phyloP scores from a whole-genome alignment of 2,329 filamentous ascomycete genomes.

The Paracamarosporium sp. region DNA sequence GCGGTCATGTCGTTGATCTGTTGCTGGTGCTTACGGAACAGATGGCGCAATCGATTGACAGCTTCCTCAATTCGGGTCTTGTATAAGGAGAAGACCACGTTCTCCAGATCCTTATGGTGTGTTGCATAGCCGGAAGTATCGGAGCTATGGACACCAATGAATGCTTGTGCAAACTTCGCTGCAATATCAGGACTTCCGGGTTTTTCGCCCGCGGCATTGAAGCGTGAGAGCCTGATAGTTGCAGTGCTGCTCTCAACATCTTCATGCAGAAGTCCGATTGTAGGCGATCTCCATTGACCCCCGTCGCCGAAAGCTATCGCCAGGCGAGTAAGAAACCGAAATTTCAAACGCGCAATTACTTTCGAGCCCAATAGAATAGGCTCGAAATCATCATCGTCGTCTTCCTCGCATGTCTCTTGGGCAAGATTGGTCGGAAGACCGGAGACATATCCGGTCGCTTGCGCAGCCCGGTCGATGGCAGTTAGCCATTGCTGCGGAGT shows the following conservation, averaged over 20 bases:
- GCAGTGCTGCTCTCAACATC: neutral
- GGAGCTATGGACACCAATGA: neutral
- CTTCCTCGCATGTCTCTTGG: neutral
- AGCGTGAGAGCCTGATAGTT: neutral
- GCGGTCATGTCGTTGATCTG: neutral
- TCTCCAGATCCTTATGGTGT: no score
- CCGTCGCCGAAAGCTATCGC: neutral
- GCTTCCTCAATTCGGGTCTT: neutral
- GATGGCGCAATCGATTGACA: neutral
- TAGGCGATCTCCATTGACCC: neutral
- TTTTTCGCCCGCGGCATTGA: no score
- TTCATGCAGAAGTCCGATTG: neutral
- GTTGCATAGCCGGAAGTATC: no score
- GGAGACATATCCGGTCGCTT: neutral
- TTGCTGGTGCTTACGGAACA: neutral
- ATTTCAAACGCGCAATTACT: neutral
- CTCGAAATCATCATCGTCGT: neutral
- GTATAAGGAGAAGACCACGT: neutral
- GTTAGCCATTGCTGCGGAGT: no score
- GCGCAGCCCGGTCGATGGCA: neutral
- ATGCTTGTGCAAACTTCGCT: neutral
- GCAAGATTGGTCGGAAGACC: neutral
- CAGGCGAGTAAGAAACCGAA: neutral
- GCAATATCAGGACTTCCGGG: neutral
- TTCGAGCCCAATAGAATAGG: neutral